Evolutionary conservation across 345 rosid genomes (phyloP), one percentile per base, ranked within the genome.

Genomic region (Nasturtium officinale): DNA sequence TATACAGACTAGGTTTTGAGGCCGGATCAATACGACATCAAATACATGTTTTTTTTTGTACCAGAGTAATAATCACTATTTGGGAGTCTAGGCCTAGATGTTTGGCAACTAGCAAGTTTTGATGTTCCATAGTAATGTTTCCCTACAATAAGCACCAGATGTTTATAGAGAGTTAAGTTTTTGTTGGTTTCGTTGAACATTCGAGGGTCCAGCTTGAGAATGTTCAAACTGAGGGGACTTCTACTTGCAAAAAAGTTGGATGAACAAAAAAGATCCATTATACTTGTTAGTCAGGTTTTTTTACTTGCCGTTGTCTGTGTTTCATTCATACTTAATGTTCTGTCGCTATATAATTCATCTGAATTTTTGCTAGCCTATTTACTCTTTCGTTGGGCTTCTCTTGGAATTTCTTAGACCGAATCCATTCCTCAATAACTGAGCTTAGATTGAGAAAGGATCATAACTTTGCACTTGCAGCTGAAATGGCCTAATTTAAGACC

Each of bases 361-460:
- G 2, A 28, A 40, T 30, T 26, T 43, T 45, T 0, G 5, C 10
- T 33, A 33, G 59, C 26, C 6, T 46, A 33, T 47, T 59, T 58
- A 59, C 67, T 50, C 42, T 29, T 45, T 42, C 38, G 29, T 61
- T 62, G 68, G 75, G 52, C 51, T 59, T 37, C 28, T 70, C 47
- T n/a, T 40, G 54, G 20, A 20, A 47, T 38, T 37, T 53, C 11
- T 3, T 62, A 53, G 47, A 53, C 70, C 59, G 12, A n/a, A 16
- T 60, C 40, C 28, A 28, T 26, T 52, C 18, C 29, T 9, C 6
- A 40, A 40, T 48, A 28, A 37, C 28, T 15, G 8, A 50, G 61
- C 33, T 26, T 61, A 30, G 69, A 54, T 43, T 54, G 46, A 57
- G 77, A 63, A 45, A 64, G 50, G 38, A 48, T 61, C 33, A 45